Percentiles rank a stretch among this genome's conserved stretches.
Evolutionary conservation across 176 grass and related monocot species (phyloP).

Genomic region (Eragrostis nindensis): DNA sequence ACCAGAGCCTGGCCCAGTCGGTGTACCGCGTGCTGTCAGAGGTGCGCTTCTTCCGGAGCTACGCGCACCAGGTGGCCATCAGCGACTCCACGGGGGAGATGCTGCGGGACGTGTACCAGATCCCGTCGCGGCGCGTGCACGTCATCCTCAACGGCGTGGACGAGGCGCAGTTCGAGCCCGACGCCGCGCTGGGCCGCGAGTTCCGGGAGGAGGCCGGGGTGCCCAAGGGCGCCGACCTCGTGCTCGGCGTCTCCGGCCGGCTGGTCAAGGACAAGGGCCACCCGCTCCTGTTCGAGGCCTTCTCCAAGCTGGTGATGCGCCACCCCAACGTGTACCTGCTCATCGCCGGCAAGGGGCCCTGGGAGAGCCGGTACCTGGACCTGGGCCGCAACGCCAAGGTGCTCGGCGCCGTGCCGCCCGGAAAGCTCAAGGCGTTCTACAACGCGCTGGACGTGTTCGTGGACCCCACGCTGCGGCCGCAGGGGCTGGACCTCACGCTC

Average conservation of each 20-base stretch:
- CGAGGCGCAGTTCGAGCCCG: conserved; percentile 85
- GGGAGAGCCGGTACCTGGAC: conserved; percentile 87
- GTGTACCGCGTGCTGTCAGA: conserved; percentile 80
- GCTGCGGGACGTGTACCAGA: conserved; percentile 97
- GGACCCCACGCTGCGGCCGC: conserved; percentile 93
- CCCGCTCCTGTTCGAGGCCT: conserved; percentile 85
- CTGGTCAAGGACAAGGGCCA: conserved; percentile 99
- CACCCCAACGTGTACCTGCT: conserved; percentile 88
- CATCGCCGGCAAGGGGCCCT: conserved; percentile 81
- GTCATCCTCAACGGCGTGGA: conserved; percentile 96
- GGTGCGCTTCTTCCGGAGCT: conserved; percentile 91
- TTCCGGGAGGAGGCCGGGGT: conserved; percentile 71
- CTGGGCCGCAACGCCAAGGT: conserved; percentile 79
- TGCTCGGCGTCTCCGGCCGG: conserved; percentile 79
- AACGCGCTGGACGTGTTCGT: conserved; percentile 97
- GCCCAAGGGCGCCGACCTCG: conserved; percentile 59
- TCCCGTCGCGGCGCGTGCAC: conserved; percentile 75
- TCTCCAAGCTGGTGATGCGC: conserved; percentile 68
- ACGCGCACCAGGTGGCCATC: conserved; percentile 97
- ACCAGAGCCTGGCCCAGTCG: conserved; percentile 64
- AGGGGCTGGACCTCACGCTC: conserved; percentile 89
- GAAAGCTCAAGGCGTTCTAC: conserved; percentile 82
- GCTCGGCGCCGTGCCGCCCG: conserved; percentile 77
- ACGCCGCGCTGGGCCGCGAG: conserved; percentile 52
- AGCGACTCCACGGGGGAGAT: conserved; percentile 93